Percentiles rank a stretch among this genome's conserved stretches.
phyloP scores from a whole-genome alignment of 169 alveolate genomes.

The Eimeria maxima region DNA sequence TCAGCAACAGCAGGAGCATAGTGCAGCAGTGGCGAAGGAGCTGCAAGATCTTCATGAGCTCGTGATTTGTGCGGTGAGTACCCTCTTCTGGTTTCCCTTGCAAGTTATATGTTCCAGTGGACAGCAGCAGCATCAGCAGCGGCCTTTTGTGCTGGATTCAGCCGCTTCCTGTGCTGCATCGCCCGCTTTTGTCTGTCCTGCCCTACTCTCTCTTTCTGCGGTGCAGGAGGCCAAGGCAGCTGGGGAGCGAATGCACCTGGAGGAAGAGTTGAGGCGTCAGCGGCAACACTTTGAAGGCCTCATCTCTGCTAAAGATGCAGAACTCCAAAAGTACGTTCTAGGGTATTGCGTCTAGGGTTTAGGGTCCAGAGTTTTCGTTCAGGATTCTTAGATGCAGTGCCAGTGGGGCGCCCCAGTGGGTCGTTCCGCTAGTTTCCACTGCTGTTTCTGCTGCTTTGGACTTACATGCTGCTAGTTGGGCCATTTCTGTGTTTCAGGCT shows the following conservation, averaged over 20 bases:
- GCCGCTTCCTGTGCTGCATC: not conserved
- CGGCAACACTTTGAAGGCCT: constrained; percentile 50
- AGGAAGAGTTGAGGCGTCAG: constrained; percentile 60
- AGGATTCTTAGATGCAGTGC: not conserved
- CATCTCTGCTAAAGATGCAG: constrained; percentile 38
- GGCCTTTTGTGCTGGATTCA: not conserved
- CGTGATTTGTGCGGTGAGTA: constrained; percentile 64
- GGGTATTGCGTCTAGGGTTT: not conserved
- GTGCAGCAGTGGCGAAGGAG: constrained; percentile 47
- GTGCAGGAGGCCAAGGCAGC: constrained; percentile 58
- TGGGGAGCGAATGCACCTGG: constrained; percentile 66
- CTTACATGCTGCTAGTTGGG: not conserved
- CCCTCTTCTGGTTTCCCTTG: not conserved
- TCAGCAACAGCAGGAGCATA: constrained; percentile 22
- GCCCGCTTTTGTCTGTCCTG: not conserved
- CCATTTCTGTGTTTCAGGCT: constrained; percentile 26
- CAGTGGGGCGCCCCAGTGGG: not conserved
- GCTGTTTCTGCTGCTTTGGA: constrained; percentile 9
- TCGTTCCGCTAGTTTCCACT: not conserved
- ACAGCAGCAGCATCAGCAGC: not conserved
- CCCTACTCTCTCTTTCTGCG: not conserved
- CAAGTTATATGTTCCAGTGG: not conserved
- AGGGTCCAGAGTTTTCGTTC: not conserved
- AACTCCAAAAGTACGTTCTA: not conserved
- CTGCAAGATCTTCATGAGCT: constrained; percentile 55